Evolutionary conservation across 768 basidiomycete species (phyloP).

Genomic region (Suillus spraguei): DNA sequence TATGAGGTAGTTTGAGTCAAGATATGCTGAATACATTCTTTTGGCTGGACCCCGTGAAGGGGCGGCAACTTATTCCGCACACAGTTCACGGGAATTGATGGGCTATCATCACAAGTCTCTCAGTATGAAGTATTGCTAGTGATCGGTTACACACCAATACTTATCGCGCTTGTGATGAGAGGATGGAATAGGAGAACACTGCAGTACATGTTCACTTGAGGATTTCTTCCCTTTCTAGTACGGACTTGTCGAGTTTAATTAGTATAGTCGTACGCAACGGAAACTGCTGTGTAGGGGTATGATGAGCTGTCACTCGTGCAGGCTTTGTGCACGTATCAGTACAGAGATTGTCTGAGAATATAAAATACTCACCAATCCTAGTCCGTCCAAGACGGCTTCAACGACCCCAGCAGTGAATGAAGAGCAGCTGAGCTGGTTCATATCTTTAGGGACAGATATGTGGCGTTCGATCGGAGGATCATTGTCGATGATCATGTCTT

Average conservation of each 20-base stretch:
- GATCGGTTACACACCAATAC: neutral
- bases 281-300: conserved; percentile 78
- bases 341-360: conserved; percentile 3
- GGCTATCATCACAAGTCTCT: neutral
- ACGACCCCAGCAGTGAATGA: conserved; percentile 97
- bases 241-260: conserved; percentile 93
- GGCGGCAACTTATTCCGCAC: neutral
- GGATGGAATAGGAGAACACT: neutral
- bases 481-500: conserved; percentile 99
- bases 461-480: conserved; percentile 89
- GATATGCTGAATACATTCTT: neutral
- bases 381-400: conserved; percentile 92
- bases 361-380: conserved; percentile 82
- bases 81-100: neutral
- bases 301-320: conserved; percentile 94
- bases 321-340: conserved; percentile 54
- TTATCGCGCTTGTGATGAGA: neutral
- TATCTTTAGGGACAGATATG: conserved; percentile 92
- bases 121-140: neutral
- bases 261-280: conserved; percentile 93
- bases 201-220: conserved; percentile 54
- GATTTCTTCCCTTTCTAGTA: conserved; percentile 92
- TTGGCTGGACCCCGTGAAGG: neutral
- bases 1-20: neutral
- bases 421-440: conserved; percentile 94